Percentiles rank a stretch among this genome's conserved stretches.
Evolutionary conservation across 257 asterid species (phyloP).

Genomic region (Rauvolfia tetraphylla): DNA sequence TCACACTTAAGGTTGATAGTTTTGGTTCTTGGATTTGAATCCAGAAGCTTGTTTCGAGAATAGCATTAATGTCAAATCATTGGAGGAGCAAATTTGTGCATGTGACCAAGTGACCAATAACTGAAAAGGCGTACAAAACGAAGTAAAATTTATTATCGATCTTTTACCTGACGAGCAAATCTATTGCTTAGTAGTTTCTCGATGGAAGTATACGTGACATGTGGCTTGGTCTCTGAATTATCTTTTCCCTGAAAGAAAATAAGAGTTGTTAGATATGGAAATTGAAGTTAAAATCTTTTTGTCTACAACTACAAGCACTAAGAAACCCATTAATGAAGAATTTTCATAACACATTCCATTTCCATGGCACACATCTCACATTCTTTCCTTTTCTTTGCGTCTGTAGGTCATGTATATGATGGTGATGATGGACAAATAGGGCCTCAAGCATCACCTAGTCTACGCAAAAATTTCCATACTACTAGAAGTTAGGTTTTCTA

Average conservation of each 20-base stretch:
- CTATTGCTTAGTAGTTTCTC: slow-evolving; percentile 81
- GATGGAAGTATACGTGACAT: slow-evolving; percentile 40
- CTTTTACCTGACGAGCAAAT: slow-evolving; percentile 84
- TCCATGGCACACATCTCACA: background rate
- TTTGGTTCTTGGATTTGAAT: slow-evolving; percentile 57
- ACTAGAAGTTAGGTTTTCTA: no score
- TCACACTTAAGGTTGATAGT: slow-evolving; percentile 79
- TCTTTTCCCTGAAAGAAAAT: slow-evolving; percentile 47
- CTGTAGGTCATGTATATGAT: background rate
- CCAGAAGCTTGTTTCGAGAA: slow-evolving; percentile 62
- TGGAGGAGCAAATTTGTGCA: slow-evolving; percentile 1
- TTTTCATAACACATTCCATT: background rate
- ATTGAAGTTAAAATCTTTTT: no score
- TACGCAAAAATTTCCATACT: background rate
- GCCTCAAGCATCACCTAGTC: background rate
- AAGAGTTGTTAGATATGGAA: slow-evolving; percentile 10
- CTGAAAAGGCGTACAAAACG: background rate
- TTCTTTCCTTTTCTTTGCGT: background rate
- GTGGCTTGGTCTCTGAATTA: slow-evolving; percentile 32
- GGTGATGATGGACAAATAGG: background rate
- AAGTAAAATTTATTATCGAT: background rate
- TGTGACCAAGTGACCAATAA: background rate
- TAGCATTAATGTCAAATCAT: slow-evolving; percentile 21
- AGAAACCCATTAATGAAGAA: background rate
- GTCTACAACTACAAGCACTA: background rate